Evolutionary conservation across 495 filamentous ascomycete genomes (phyloP), one percentile per base, ranked within the genome.

Genomic region (Schizothecium vesticola): DNA sequence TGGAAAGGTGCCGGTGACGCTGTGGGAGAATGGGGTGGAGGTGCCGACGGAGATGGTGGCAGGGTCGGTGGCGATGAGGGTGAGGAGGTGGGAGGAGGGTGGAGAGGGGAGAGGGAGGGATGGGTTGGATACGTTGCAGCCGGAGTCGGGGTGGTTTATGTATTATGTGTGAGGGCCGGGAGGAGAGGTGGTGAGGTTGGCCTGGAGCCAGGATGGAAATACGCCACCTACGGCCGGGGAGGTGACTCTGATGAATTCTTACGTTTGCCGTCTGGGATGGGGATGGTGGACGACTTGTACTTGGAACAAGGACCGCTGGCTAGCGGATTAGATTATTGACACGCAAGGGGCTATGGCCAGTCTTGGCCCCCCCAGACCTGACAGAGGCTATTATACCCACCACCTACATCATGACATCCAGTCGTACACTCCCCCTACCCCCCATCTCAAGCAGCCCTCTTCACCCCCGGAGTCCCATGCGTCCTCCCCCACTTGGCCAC

Each of bases 401-500:
- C 26, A 9, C 22, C 26, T 58, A n/a, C 24, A 56, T 66, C 59
- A 23, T 23, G 26, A 31, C 16, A 31, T 43, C n/a, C 19, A 11
- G 55, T 61, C 16, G 8, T 19, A 22, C 43, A 64, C n/a, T n/a
- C 23, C 12, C 7, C 28, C 23, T 11, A 5, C 6, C 25, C 31
- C 36, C 13, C 7, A n/a, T n/a, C 16, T 28, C 26, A 75, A 29
- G 22, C 31, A 69, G 76, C 76, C 67, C 68, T 76, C 56, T 66
- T 58, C 23, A 79, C 79, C 56, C 70, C 78, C 3, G 85, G 83
- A 69, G 84, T 82, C 2, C 88, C 88, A 70, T 90, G 76, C 74
- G 83, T 81, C 79, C 83, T 87, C 21, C 80, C 85, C 71, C 83
- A 90, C 60, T 80, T 83, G 67, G 75, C 80, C 25, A 91, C 86